Evolutionary conservation across 257 asterid genomes (phyloP).

Genomic region (Solanum stenotomum): DNA sequence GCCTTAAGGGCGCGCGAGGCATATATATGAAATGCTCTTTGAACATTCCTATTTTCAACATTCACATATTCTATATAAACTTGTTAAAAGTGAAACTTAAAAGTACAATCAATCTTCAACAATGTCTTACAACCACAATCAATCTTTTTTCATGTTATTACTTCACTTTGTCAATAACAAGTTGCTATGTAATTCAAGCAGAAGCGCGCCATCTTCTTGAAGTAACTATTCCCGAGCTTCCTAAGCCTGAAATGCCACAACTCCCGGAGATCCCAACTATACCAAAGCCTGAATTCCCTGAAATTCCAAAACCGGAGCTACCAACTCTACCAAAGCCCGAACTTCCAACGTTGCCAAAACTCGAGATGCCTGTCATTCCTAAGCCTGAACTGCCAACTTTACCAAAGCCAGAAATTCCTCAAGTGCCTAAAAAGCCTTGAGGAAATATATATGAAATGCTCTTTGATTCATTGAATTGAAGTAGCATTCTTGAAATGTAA

Average conservation of each 20-base stretch:
- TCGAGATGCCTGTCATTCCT: constrained; percentile 1
- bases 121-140: neutral
- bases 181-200: neutral
- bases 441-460: neutral
- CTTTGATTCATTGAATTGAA: neutral
- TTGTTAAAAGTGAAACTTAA: neutral
- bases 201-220: neutral
- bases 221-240: neutral
- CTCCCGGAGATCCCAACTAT: neutral
- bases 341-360: constrained; percentile 7
- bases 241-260: neutral
- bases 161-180: neutral
- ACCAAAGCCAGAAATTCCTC: neutral
- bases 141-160: neutral
- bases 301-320: neutral
- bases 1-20: too few species aligned
- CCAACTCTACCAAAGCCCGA: neutral
- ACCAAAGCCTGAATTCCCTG: neutral
- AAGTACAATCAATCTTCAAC: neutral
- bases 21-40: too few species aligned
- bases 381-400: neutral
- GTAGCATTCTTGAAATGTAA: neutral
- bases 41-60: neutral
- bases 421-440: neutral
- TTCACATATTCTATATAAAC: neutral